Evolutionary conservation across 1,284 basidiomycete species (phyloP).

Genomic region (Golubevia sp.): DNA sequence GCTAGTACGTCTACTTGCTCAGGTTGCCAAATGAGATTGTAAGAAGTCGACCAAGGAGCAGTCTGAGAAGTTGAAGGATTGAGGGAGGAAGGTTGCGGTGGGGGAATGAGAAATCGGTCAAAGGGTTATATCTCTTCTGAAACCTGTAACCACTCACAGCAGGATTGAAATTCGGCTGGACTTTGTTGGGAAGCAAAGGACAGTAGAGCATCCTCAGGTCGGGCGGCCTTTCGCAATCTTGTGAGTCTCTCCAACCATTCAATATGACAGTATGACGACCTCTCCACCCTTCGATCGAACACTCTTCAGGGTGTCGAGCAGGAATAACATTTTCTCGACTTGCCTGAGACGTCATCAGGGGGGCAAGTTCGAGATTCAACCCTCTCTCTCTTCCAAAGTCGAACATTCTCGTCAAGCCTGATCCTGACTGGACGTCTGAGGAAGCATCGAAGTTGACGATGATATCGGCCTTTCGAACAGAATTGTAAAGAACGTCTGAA

Average conservation of each 20-base stretch:
- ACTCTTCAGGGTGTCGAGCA: too few relatives aligned
- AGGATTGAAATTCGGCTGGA: constrained; percentile 41
- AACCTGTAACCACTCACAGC: constrained; percentile 8
- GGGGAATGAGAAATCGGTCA: background rate
- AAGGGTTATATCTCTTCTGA: background rate
- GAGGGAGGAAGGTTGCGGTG: background rate
- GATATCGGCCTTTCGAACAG: constrained; percentile 37
- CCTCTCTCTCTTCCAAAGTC: constrained; percentile 44
- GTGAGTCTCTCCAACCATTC: too few relatives aligned
- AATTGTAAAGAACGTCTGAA: constrained; percentile 32
- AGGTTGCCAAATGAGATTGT: constrained; percentile 54
- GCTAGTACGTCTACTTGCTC: constrained; percentile 41
- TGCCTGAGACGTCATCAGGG: too few relatives aligned
- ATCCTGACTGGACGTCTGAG: constrained; percentile 50
- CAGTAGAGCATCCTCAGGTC: constrained; percentile 45
- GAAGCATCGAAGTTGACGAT: constrained; percentile 56
- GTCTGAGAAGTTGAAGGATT: background rate
- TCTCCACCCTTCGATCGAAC: too few relatives aligned
- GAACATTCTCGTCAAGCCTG: constrained; percentile 37
- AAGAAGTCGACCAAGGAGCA: constrained; percentile 33
- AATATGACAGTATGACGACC: too few relatives aligned
- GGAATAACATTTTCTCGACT: too few relatives aligned
- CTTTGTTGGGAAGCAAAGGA: constrained; percentile 40
- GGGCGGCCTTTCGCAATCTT: constrained; percentile 1
- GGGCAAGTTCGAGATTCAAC: constrained; percentile 12